Evolutionary conservation across 2,329 filamentous ascomycete genomes (phyloP), one percentile per base, ranked within the genome.

Genomic region (Alternaria sp.): DNA sequence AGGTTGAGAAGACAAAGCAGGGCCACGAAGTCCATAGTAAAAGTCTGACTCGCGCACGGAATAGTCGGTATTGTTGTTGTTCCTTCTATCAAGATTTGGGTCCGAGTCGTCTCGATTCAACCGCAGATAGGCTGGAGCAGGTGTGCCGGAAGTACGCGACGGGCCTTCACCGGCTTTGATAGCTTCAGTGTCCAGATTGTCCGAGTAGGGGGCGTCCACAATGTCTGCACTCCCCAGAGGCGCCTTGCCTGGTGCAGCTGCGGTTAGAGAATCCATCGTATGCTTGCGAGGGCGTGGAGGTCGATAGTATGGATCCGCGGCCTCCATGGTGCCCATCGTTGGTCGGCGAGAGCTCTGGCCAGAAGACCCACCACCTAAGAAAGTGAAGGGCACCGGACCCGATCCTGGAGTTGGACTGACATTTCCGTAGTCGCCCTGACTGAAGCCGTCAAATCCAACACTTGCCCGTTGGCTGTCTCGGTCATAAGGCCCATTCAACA

Each of bases 41-140:
- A 97, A 97, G 78, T 99, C 96, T 0, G 96, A 93, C 79, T 99
- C 96, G 59, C 96, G 90, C 1, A 95, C 96, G 2, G 94, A 91
- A 76, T 98, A 98, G 75, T 99, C 95, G 1, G 91, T 90, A 50
- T 40, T 40, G 49, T 57, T 59, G n/a, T 89, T 86, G 21, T 88
- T 89, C 61, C 81, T 83, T 61, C 77, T 78, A 54, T 86, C 83
- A 8, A 85, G 79, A 47, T 86, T 84, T n/a, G 86, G 82, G 61
- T 89, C 86, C 13, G 86, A 86, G 46, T 82, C 80, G 26, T 84
- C 79, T 15, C 77, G 75, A 49, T 79, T 79, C 66, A 82, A 81
- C 19, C 84, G 83, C 28, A 88, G 75, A 71, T 87, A 87, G 7
- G 86, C 86, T 32, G 86, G 78, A n/a, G 71, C 69, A 6, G 71